Conservation (phyloP, 75 land plant species). For the Cryptomeria japonica region DNA sequence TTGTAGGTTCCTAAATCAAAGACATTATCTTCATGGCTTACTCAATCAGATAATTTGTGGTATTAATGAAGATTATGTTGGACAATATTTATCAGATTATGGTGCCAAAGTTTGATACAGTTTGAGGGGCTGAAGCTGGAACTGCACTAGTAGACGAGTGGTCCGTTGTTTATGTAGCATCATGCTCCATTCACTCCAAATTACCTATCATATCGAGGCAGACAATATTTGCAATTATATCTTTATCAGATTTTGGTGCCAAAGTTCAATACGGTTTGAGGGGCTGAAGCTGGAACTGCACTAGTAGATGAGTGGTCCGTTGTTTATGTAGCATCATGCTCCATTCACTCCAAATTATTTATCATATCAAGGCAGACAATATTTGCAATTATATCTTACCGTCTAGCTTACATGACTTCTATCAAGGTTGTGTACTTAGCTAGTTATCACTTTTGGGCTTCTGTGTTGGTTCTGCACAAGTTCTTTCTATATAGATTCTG, state of each 20-base stretch:
- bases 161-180: not conserved
- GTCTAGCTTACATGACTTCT: not conserved
- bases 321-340: not conserved
- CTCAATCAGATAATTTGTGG: not conserved
- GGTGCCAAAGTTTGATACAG: not conserved
- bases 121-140: not conserved
- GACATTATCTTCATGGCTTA: not conserved
- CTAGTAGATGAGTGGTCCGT: not conserved
- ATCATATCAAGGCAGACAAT: not conserved
- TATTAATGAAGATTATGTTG: not conserved
- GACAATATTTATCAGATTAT: not conserved
- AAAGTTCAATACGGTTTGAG: not conserved
- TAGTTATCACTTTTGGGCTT: not conserved
- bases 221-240: not conserved
- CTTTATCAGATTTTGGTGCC: not conserved
- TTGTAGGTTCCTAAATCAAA: not conserved
- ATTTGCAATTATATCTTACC: not conserved
- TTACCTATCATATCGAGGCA: not conserved
- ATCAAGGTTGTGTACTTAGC: not conserved
- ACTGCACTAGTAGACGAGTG: not conserved
- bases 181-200: not conserved
- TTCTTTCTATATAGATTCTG: not conserved
- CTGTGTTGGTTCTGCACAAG: not conserved
- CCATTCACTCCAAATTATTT: not conserved
- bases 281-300: not conserved